A percentile compares a stretch with the other conserved stretches of the same genome.
Conservation (phyloP, 2,329 filamentous ascomycete species). For the Diaporthe vaccinii region DNA sequence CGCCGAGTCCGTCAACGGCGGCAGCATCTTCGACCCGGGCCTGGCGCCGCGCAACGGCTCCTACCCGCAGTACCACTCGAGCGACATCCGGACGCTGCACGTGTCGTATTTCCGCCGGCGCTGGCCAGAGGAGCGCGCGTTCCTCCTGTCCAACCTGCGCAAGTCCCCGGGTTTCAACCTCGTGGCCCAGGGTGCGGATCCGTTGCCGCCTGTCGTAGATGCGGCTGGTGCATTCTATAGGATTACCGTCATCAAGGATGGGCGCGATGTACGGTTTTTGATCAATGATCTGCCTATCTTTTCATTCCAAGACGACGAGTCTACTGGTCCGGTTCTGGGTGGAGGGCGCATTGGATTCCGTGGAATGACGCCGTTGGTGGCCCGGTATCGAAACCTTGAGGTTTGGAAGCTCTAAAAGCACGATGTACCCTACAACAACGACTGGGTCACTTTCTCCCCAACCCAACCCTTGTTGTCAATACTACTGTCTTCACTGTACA, state of each 20-base stretch:
- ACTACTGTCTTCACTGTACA: too few species aligned
- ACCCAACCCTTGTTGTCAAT: too few species aligned
- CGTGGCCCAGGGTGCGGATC: constrained; percentile 48
- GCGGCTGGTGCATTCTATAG: constrained; percentile 49
- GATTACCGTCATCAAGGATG: constrained; percentile 50
- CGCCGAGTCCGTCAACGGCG: constrained; percentile 46
- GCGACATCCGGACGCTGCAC: constrained; percentile 44
- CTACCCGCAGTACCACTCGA: constrained; percentile 45
- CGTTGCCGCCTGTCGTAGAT: constrained; percentile 48
- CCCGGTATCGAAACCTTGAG: constrained; percentile 12
- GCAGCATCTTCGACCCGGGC: constrained; percentile 48
- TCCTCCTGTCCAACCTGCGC: constrained; percentile 49
- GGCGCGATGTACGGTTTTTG: constrained; percentile 47
- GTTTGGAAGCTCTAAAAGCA: constrained; percentile 8
- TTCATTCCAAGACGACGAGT: constrained; percentile 46
- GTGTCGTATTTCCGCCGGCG: constrained; percentile 45
- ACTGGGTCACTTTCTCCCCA: too few species aligned
- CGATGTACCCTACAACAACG: not conserved
- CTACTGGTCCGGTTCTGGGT: constrained; percentile 47
- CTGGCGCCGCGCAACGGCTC: constrained; percentile 47
- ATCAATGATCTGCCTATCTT: constrained; percentile 49
- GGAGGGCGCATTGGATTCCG: constrained; percentile 49
- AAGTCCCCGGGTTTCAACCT: constrained; percentile 51
- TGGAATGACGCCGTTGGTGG: constrained; percentile 11
- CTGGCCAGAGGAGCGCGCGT: constrained; percentile 49